Conservation (phyloP, 2,329 filamentous ascomycete genomes). For the Lecanicillium sp. region DNA sequence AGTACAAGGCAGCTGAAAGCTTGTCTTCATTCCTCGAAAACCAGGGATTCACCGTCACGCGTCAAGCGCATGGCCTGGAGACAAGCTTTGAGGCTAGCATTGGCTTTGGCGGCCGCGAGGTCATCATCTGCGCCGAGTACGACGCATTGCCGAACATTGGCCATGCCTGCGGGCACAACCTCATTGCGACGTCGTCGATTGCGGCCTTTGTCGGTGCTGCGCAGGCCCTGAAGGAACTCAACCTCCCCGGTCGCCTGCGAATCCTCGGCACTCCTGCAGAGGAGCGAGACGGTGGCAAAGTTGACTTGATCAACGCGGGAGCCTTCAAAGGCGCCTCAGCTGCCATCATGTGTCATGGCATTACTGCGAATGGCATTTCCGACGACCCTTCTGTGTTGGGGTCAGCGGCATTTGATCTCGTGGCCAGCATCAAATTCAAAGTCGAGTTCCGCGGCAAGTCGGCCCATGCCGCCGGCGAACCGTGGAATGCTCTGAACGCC, state of each 20-base stretch:
- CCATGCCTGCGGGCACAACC: conserved; percentile 41
- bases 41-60: conserved; percentile 40
- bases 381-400: conserved; percentile 14
- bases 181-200: conserved; percentile 36
- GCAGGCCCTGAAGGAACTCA: conserved; percentile 25
- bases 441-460: conserved; percentile 29
- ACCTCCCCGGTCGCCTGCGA: conserved; percentile 29
- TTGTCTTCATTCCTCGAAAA: conserved; percentile 39
- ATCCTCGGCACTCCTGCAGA: conserved; percentile 39
- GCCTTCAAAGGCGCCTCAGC: conserved; percentile 26
- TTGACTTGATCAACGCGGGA: conserved; percentile 27
- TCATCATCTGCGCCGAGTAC: conserved; percentile 41
- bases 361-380: neutral
- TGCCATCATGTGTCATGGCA: conserved; percentile 24
- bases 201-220: conserved; percentile 35
- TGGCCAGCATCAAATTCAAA: conserved; percentile 27
- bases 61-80: conserved; percentile 43
- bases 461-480: conserved; percentile 31
- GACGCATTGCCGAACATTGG: conserved; percentile 43
- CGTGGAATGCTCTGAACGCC: conserved; percentile 33
- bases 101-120: conserved; percentile 35
- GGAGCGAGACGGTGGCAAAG: conserved; percentile 37
- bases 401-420: conserved; percentile 24
- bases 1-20: conserved; percentile 44
- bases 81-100: conserved; percentile 45